These are phyloP conservation scores for Inonotus hispidus DNA, from an alignment of 1,284 basidiomycete genomes.

Conservation along the genomic window DNA sequence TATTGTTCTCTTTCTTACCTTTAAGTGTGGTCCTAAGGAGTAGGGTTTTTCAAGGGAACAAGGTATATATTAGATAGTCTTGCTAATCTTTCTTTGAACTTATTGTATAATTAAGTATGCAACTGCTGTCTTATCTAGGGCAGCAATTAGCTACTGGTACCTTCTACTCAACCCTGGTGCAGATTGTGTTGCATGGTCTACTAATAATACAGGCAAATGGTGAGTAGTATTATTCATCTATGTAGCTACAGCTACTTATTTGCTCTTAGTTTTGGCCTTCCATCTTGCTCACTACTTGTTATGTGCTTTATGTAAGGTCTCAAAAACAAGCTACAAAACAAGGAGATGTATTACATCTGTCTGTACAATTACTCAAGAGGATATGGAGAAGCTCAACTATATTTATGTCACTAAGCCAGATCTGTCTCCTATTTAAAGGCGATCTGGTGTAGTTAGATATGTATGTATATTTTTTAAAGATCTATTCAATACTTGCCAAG, in stretches of 20 bases:
- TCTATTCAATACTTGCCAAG: background rate
- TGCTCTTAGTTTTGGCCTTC: background rate
- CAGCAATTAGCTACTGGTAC: conserved; percentile 24
- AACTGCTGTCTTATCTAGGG: conserved; percentile 24
- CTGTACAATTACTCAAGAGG: conserved; percentile 20
- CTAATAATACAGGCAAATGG: conserved; percentile 20
- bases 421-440: conserved; percentile 8
- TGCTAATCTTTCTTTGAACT: background rate
- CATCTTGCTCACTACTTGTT: background rate
- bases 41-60: conserved; percentile 18
- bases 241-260: background rate
- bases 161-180: conserved; percentile 16
- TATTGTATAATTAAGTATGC: conserved; percentile 17
- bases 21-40: conserved; percentile 17
- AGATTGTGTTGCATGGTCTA: conserved; percentile 21
- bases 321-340: conserved; percentile 23
- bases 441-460: conserved; percentile 21
- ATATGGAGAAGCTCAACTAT: conserved; percentile 23
- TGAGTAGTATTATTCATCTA: background rate
- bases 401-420: conserved; percentile 15
- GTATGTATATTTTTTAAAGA: conserved; percentile 12
- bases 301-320: conserved; percentile 23
- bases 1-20: conserved; percentile 15
- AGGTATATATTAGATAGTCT: conserved; percentile 8
- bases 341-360: conserved; percentile 24